Conservation (phyloP, 495 filamentous ascomycete species). For the Parmelia sp. region DNA sequence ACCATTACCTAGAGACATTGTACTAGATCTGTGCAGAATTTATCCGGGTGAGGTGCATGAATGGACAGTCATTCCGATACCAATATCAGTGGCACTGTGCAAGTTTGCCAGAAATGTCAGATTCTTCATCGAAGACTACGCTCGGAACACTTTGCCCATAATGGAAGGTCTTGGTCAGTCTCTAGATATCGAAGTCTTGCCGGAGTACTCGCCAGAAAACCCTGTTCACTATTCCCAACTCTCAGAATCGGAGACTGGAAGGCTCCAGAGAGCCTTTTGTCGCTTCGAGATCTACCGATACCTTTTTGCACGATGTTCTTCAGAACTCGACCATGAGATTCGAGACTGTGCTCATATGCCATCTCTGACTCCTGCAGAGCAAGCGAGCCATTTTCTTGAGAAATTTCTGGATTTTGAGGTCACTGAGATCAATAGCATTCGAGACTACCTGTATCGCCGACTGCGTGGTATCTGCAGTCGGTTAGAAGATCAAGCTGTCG, state of each 20-base stretch:
- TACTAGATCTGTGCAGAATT: neutral
- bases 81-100: slow-evolving; percentile 3
- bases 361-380: neutral
- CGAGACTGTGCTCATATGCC: neutral
- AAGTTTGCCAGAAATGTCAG: slow-evolving; percentile 1
- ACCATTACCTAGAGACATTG: neutral
- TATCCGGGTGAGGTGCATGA: neutral
- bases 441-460: slow-evolving; percentile 10
- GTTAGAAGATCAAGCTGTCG: neutral
- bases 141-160: neutral
- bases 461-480: slow-evolving; percentile 2
- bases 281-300: slow-evolving; percentile 11
- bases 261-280: slow-evolving; percentile 14
- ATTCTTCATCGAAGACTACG: slow-evolving; percentile 13
- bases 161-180: slow-evolving; percentile 1
- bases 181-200: neutral
- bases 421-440: slow-evolving; percentile 9
- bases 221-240: neutral
- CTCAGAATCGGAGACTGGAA: neutral
- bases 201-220: neutral
- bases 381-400: neutral
- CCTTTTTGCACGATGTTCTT: slow-evolving; percentile 3
- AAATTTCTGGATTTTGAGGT: neutral
- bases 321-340: neutral
- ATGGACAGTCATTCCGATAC: neutral